Evolutionary conservation across 73 alveolate genomes (phyloP).

Genomic region (Paramecium bursaria): DNA sequence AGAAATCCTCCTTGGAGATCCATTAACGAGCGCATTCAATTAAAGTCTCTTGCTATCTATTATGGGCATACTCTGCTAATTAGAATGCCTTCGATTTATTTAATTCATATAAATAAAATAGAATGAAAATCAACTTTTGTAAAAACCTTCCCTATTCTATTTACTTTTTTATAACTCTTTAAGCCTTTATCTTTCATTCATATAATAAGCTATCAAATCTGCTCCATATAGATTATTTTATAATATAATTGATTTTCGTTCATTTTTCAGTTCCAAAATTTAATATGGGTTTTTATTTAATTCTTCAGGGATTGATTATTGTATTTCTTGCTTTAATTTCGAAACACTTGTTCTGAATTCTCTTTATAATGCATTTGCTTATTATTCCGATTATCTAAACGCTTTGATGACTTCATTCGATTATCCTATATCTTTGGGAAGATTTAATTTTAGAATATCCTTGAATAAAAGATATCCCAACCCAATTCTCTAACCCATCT

Average conservation of each 20-base stretch:
- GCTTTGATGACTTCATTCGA: slow-evolving; percentile 30
- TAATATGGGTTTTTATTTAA: slow-evolving; percentile 22
- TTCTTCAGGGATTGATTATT: slow-evolving; percentile 42
- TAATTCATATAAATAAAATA: too few relatives aligned
- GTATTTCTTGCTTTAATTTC: slow-evolving; percentile 29
- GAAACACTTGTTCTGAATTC: slow-evolving; percentile 40
- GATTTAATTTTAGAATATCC: background rate
- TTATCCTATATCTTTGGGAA: slow-evolving; percentile 28
- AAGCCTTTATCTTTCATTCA: slow-evolving; percentile 16
- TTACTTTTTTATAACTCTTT: too few relatives aligned
- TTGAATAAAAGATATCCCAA: slow-evolving; percentile 19
- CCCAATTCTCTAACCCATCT: slow-evolving; percentile 42
- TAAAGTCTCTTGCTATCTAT: too few relatives aligned
- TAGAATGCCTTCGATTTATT: too few relatives aligned
- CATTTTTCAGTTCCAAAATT: slow-evolving; percentile 1
- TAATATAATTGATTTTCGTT: slow-evolving; percentile 22
- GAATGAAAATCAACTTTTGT: too few relatives aligned
- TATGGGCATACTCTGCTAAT: too few relatives aligned
- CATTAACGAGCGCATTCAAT: too few relatives aligned
- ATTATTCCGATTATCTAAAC: slow-evolving; percentile 47
- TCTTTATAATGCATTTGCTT: slow-evolving; percentile 59
- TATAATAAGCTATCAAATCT: background rate
- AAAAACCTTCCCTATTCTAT: too few relatives aligned
- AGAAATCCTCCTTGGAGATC: too few relatives aligned
- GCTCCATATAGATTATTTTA: slow-evolving; percentile 1